Evolutionary conservation across 78 protist species (phyloP).

Genomic region (Protostelium mycophagum): DNA sequence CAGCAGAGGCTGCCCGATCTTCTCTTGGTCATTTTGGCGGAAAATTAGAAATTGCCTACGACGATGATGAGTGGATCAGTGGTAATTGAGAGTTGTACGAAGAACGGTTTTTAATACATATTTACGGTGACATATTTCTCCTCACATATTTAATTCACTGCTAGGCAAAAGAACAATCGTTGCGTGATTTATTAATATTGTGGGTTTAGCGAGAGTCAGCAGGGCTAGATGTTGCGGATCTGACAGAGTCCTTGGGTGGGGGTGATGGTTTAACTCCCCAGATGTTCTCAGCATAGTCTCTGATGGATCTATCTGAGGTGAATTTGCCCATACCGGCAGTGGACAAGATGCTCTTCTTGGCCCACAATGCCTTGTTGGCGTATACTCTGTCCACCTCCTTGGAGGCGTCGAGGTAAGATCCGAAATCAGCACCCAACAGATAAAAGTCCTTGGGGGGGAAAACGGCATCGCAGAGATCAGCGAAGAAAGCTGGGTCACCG

Average conservation of each 20-base stretch:
- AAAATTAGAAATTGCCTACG: too few species aligned
- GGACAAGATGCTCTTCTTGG: slow-evolving; percentile 46
- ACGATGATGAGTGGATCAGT: too few species aligned
- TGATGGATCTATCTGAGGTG: slow-evolving; percentile 87
- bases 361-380: slow-evolving; percentile 37
- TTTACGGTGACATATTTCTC: too few species aligned
- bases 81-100: too few species aligned
- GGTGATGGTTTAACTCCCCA: slow-evolving; percentile 77
- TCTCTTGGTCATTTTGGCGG: too few species aligned
- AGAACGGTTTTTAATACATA: too few species aligned
- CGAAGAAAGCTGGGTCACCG: slow-evolving; percentile 55
- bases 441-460: slow-evolving; percentile 67
- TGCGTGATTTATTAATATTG: too few species aligned
- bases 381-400: slow-evolving; percentile 52
- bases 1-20: too few species aligned
- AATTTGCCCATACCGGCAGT: slow-evolving; percentile 78
- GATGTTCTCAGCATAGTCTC: slow-evolving; percentile 88
- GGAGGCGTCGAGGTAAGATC: slow-evolving; percentile 57
- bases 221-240: background rate
- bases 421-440: slow-evolving; percentile 72
- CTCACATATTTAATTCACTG: too few species aligned
- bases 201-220: background rate
- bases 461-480: slow-evolving; percentile 41
- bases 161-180: too few species aligned
- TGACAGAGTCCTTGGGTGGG: background rate